Evolutionary conservation across 73 alveolate species (phyloP), one percentile per base, ranked within the genome.

Genomic region (Uronychia setigera): DNA sequence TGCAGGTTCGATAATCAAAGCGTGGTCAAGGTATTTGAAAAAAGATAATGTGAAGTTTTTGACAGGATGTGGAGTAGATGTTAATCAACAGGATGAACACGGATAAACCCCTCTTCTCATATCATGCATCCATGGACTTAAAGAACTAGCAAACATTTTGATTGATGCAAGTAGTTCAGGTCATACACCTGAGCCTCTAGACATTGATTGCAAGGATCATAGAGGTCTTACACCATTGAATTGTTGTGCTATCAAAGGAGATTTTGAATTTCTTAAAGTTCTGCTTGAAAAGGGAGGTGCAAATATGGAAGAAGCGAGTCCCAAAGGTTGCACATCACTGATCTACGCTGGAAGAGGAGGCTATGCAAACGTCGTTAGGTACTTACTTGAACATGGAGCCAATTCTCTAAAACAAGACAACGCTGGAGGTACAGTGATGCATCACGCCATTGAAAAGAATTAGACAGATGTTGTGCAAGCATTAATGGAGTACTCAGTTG

Each of bases 1-100:
- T 83, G 91, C 60, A 74, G 87, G n/a, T 33, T 77, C 67, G 81
- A 88, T 58, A 33, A 79, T 31, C 90, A 88, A 31, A 77, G 76
- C 67, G 91, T 83, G 9, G 94, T 82, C 67, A 46, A 19, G 67
- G 67, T 46, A n/a, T n/a, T n/a, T 46, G 19, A 19, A 46, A 46
- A 46, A 46, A 19, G n/a, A 11, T 19, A 11, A 11, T 11, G n/a
- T 11, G 14, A 83, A 77, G 58, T 88, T 88, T 76, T 46, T 88
- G 81, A 82, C 81, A 19, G 94, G 94, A 5, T 88, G 88, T 46
- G 94, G 94, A 31, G 94, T 88, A 0, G 94, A 88, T 60, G 89
- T 84, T 27, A 88, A 88, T 59, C 35, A 58, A 67, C 85, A 88
- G 77, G 94, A 88, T 59, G 94, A 88, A 81, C 91, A 88, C 57